Evolutionary conservation across 495 filamentous ascomycete genomes (phyloP), one percentile per base, ranked within the genome.

Genomic region (Penicillium taxi): DNA sequence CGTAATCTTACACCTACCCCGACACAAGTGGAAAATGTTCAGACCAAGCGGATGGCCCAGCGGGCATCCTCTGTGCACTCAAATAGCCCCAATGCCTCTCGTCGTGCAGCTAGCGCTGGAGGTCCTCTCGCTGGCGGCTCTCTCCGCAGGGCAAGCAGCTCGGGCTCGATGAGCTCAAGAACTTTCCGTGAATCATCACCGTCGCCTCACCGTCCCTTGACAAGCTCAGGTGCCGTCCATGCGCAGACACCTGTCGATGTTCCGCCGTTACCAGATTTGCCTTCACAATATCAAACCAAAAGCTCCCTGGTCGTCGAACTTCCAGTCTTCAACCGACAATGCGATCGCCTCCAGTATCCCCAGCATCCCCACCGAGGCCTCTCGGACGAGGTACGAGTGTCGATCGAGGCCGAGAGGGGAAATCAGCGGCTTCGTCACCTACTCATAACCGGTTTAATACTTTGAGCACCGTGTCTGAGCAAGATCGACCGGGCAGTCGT

Each of bases 21-120:
- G 26, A 84, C 76, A 9, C 71, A 73, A 13, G 80, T 94, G 25
- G 84, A 77, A 49, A 75, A 88, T 63, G 76, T 93, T 19, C 78
- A 89, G 57, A 94, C 88, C 0, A 94, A 87, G 58, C 83, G 88
- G 37, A 91, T 85, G 54, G 47, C 79, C 39, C 78, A 82, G 46
- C 77, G 88, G 27, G 75, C 75, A 42, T 63, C 68, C 16, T 93
- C 86, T 6, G 52, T 69, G 31, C 81, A 85, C 11, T 89, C 87
- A 12, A 67, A 68, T 29, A 79, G 74, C 41, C 60, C 63, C 14
- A 44, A 59, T 8, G 45, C 52, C 12, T 63, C 62, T 37, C 58
- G 66, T 18, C 46, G 47, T 32, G 61, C 63, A 27, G 50, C 56
- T 6, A 59, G 58, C 26, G 26, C 64, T 17, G 44, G 45, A 32